Base-by-base conservation (phyloP, 2,329 filamentous ascomycete species). In the Botrytis elliptica region DNA sequence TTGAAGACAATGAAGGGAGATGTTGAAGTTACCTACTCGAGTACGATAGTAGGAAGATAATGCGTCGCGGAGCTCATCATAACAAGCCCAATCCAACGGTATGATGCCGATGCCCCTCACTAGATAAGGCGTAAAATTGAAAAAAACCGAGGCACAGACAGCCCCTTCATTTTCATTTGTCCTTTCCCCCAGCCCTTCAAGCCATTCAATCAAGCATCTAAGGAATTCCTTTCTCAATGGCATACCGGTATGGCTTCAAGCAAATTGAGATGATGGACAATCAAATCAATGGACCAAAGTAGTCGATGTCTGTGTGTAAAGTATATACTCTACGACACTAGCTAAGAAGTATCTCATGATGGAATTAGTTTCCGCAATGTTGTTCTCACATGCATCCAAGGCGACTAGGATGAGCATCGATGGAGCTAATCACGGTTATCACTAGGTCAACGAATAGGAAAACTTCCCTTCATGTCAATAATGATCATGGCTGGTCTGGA, bases 401-500 rank as follows among this genome's bases (percentile, higher is more conserved):
- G 57, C 18, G 22, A 36, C 57, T 5, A 42, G 25, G 12, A 18
- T 10, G 20, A n/a, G 22, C 14, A 10, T 55, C 22, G 33, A 20
- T 57, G 16, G 36, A 42, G 22, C 36, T 57, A 57, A 69, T 57
- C 44, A 36, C 70, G 70, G 62, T 22, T n/a, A 40, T 72, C 63
- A 40, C 71, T 69, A 62, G 68, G 52, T 38, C 64, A 73, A 73
- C 71, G 63, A 49, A 38, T 18, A 16, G n/a, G 66, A 57, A 66
- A 52, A 49, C 25, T 36, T 18, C 14, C 18, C 14, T 57, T 2
- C 52, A 40, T n/a, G 44, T 64, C 70, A 66, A 66, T 36, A 71
- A 55, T 55, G 20, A 49, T 22, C 42, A 72, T 46, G 60, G 40
- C 16, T 60, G 71, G 63, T 69, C 71, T 72, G 65, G 71, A 72